Evolutionary conservation across 352 stramenopile genomes (phyloP).

Genomic region (Peronospora destructor): DNA sequence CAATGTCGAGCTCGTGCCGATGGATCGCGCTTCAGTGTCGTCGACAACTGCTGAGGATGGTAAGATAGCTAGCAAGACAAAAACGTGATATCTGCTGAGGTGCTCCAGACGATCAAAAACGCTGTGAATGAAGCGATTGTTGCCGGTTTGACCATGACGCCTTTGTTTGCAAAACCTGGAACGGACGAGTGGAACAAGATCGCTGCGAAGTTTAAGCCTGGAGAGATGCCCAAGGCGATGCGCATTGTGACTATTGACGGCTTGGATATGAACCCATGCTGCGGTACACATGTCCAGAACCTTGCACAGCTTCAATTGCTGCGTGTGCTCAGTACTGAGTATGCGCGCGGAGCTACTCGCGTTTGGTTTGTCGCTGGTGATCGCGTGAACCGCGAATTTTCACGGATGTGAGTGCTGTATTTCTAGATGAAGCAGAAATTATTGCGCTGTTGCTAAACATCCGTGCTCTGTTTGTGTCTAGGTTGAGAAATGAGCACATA

Average conservation of each 20-base stretch:
- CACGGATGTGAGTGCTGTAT: slow-evolving; percentile 46
- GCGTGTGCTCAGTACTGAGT: slow-evolving; percentile 68
- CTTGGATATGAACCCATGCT: slow-evolving; percentile 84
- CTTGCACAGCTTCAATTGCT: slow-evolving; percentile 64
- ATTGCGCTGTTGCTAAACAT: slow-evolving; percentile 2
- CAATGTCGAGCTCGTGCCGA: slow-evolving; percentile 78
- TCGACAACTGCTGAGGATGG: slow-evolving; percentile 2
- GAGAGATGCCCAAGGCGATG: slow-evolving; percentile 56
- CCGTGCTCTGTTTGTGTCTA: slow-evolving; percentile 10
- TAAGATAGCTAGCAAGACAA: slow-evolving; percentile 36
- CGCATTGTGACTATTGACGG: slow-evolving; percentile 80
- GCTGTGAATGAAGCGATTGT: slow-evolving; percentile 77
- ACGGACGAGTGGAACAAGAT: slow-evolving; percentile 51
- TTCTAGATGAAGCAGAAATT: neutral
- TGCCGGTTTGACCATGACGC: slow-evolving; percentile 42
- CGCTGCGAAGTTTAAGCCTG: slow-evolving; percentile 48
- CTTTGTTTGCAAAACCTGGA: slow-evolving; percentile 47
- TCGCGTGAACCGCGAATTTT: slow-evolving; percentile 74
- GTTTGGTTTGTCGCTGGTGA: slow-evolving; percentile 82
- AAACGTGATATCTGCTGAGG: slow-evolving; percentile 29
- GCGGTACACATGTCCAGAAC: slow-evolving; percentile 80
- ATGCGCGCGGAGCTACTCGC: slow-evolving; percentile 50
- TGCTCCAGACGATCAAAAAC: slow-evolving; percentile 52
- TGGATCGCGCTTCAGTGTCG: slow-evolving; percentile 1
- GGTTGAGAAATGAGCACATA: slow-evolving; percentile 53